Evolutionary conservation across 164 flowering plant species (phyloP).

Genomic region (Vitis labrusca): DNA sequence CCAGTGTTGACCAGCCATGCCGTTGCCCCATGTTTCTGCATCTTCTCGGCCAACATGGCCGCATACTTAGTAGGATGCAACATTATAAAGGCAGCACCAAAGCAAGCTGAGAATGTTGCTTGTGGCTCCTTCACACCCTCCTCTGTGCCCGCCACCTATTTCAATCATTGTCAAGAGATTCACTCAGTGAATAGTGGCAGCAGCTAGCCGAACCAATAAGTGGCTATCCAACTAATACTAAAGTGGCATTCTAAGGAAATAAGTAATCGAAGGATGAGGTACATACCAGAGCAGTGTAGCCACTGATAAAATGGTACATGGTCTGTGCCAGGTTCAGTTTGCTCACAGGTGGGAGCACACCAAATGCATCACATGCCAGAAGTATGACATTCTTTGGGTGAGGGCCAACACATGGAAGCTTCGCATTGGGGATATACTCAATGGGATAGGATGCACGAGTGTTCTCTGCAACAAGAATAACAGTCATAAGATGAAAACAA

Average conservation of each 20-base stretch:
- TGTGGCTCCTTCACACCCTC: constrained; percentile 93
- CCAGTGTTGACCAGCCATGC: constrained; percentile 99
- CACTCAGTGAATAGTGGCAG: neutral
- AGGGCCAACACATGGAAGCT: constrained; percentile 94
- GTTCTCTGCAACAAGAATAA: constrained; percentile 60
- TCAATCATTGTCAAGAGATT: neutral
- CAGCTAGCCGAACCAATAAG: neutral
- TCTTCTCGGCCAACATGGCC: constrained; percentile 96
- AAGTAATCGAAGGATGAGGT: neutral
- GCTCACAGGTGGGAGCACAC: constrained; percentile 99
- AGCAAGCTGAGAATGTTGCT: constrained; percentile 98
- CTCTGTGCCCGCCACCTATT: constrained; percentile 97
- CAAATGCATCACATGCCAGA: constrained; percentile 97
- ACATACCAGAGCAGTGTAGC: constrained; percentile 96
- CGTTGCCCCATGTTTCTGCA: constrained; percentile 93
- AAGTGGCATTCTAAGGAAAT: neutral
- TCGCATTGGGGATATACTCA: constrained; percentile 94
- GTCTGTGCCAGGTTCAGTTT: constrained; percentile 92
- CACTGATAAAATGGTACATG: constrained; percentile 99
- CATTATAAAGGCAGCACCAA: constrained; percentile 99
- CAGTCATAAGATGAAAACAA: neutral
- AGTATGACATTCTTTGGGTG: constrained; percentile 97
- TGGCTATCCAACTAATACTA: neutral
- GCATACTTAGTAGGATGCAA: constrained; percentile 97
- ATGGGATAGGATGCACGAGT: constrained; percentile 97